Conservation (phyloP, 805 yeast genomes). For the Maudiozyma bulderi region DNA sequence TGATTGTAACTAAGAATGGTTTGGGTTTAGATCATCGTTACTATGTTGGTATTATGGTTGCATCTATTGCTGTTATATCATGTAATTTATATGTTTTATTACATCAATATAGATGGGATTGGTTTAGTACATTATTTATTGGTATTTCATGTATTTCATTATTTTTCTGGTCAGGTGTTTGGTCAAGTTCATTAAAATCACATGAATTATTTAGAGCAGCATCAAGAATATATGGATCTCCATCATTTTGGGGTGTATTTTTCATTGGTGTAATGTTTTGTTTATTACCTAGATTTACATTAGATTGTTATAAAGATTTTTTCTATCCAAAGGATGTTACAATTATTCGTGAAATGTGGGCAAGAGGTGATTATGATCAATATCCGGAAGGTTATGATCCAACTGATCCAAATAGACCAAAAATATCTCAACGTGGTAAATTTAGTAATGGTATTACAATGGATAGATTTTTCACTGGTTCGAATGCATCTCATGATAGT, state of each 20-base stretch:
- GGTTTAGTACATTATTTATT: conserved; percentile 51
- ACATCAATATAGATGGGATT: conserved; percentile 76
- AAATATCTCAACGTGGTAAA: conserved; percentile 32
- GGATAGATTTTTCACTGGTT: neutral
- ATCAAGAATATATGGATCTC: conserved; percentile 50
- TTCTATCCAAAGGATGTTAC: conserved; percentile 60
- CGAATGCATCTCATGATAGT: conserved; percentile 17
- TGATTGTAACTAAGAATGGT: conserved; percentile 43
- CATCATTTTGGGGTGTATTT: conserved; percentile 58
- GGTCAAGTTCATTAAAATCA: conserved; percentile 49
- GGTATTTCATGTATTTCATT: conserved; percentile 49
- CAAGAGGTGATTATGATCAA: conserved; percentile 54
- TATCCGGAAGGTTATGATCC: conserved; percentile 69
- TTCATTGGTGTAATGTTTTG: conserved; percentile 56
- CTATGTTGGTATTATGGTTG: conserved; percentile 59
- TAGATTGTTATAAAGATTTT: conserved; percentile 45
- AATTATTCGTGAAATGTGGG: conserved; percentile 62
- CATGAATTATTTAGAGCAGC: conserved; percentile 62
- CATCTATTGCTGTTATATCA: conserved; percentile 55
- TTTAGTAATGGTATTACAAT: conserved; percentile 1
- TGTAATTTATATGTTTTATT: conserved; percentile 57
- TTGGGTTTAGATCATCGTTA: conserved; percentile 60
- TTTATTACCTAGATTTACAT: conserved; percentile 56
- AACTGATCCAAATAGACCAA: conserved; percentile 60
- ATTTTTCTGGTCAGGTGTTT: conserved; percentile 72